Conservation (phyloP, 345 rosid species). For the Salix koriyanagi region DNA sequence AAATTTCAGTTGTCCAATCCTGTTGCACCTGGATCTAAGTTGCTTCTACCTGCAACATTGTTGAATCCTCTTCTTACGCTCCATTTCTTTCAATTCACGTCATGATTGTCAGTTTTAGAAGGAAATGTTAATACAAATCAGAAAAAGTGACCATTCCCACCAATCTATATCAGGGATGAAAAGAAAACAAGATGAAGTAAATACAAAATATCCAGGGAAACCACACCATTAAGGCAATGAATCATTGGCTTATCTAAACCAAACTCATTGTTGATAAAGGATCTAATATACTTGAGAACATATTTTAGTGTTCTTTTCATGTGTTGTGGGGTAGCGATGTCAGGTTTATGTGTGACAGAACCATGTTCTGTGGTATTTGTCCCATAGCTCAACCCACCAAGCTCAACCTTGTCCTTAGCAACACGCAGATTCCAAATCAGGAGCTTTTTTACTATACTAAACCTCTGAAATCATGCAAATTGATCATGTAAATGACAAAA, state of each 20-base stretch:
- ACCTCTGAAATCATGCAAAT: slow-evolving; percentile 1
- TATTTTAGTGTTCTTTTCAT: not conserved
- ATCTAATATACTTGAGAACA: not conserved
- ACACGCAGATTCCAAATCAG: slow-evolving; percentile 7
- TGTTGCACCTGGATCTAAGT: too few species aligned
- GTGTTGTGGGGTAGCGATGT: not conserved
- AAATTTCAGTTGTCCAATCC: too few species aligned
- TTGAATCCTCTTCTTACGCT: not conserved
- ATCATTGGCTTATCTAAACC: not conserved
- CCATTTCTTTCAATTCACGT: not conserved
- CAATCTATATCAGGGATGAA: not conserved
- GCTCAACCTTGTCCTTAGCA: slow-evolving; percentile 6
- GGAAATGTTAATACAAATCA: not conserved
- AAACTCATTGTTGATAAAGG: not conserved
- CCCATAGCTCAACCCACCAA: not conserved
- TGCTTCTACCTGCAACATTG: too few species aligned
- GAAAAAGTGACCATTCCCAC: not conserved
- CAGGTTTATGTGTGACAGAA: not conserved
- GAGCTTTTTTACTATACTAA: not conserved
- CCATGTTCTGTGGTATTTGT: slow-evolving; percentile 13
- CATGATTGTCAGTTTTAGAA: not conserved
- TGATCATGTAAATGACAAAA: not conserved
- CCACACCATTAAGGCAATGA: not conserved
- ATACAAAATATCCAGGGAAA: not conserved
- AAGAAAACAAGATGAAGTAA: too few species aligned